Percentiles rank a stretch among this genome's conserved stretches.
Evolutionary conservation across 495 filamentous ascomycete species (phyloP).

Genomic region (Jackrogersella multiformis): DNA sequence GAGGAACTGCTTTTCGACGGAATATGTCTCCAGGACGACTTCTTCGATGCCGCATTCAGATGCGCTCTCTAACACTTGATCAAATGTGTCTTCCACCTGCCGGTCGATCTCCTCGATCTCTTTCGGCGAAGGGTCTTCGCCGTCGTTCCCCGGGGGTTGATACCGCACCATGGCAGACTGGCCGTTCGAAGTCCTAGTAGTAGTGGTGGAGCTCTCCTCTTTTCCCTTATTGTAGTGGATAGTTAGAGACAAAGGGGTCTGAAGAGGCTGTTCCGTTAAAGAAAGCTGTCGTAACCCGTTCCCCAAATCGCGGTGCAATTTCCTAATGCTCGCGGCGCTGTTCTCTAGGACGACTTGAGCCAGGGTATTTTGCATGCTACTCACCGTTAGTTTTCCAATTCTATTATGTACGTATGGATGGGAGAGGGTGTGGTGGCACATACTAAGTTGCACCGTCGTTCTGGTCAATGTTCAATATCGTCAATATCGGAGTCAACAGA

Average conservation of each 20-base stretch:
- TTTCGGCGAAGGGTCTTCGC: neutral
- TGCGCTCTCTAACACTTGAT: neutral
- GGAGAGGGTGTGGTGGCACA: neutral
- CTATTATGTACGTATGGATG: too few relatives aligned
- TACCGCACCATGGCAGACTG: neutral
- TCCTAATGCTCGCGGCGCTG: neutral
- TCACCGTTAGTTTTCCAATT: neutral
- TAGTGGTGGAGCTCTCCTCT: neutral
- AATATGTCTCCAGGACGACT: neutral
- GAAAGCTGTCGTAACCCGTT: neutral
- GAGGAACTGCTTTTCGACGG: neutral
- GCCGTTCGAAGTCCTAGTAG: neutral
- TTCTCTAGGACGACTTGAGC: neutral
- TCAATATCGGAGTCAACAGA: neutral
- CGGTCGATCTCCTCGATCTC: neutral
- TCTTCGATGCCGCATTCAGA: neutral
- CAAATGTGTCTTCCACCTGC: neutral
- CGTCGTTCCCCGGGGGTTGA: too few relatives aligned
- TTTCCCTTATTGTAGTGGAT: neutral
- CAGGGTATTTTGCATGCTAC: neutral
- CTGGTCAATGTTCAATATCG: neutral
- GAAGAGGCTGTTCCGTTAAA: neutral
- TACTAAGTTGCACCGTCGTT: neutral
- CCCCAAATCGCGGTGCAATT: neutral
- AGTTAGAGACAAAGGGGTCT: neutral